Base-by-base conservation (phyloP, 148 eudicot genomes). In the Tetragonia tetragonoides region DNA sequence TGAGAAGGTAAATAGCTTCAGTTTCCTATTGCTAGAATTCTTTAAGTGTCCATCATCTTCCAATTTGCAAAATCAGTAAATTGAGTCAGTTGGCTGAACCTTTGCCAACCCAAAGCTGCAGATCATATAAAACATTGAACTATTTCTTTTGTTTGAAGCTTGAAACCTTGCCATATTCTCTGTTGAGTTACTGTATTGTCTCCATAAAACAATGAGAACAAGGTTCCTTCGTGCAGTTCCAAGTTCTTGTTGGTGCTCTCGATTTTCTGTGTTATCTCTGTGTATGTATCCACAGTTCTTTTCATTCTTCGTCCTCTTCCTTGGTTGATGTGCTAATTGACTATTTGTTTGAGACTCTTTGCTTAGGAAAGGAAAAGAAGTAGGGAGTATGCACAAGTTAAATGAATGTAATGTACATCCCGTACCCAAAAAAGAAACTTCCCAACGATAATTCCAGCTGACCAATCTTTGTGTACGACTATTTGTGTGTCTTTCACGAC, bases 1-100 rank as follows among this genome's bases (percentile, higher is more conserved):
- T 77, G 96, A 93, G 66, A 93, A 93, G 88, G 95, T 88, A 81
- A 41, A 15, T 21, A 72, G 23, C 49, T 66, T 72, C 23, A 5
- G 3, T 51, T 39, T 11, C 54, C 3, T 68, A 3, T 12, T 62
- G 66, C 23, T 49, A 9, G 57, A 7, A 14, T 23, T 18, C 59
- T 24, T 62, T 51, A 18, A 38, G 10, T 79, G 53, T 57, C 8
- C 34, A 57, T 49, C 67, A 64, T 7, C 66, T 44, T 77, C n/a
- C 17, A 51, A 70, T 60, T 38, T 68, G 18, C 12, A 5, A 68
- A 53, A 3, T 53, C 15, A 53, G n/a, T 34, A 37, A 14, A 16
- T 37, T 34, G 1, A 6, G 21, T 20, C 16, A 5, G 14, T 23
- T 11, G 73, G 57, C 5, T 70, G 73, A 46, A 41, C 38, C 70